Base-by-base conservation (phyloP, 352 stramenopile genomes). In the Phytopythium montanum region DNA sequence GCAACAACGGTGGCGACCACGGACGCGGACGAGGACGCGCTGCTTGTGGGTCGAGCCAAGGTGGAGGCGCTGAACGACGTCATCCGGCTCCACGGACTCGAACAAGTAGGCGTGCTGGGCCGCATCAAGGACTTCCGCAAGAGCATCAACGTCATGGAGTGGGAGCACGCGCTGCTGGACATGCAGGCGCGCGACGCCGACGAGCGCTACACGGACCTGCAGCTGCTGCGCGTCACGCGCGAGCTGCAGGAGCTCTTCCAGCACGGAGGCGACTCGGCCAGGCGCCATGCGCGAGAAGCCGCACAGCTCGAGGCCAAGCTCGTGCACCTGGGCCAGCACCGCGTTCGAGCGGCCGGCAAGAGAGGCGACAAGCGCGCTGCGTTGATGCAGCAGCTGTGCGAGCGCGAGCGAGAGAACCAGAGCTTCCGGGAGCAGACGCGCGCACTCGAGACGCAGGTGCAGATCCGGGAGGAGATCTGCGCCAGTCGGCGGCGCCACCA, bases 111-210 rank as follows among this genome's bases (percentile, higher is more conserved):
- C 13, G 75, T 96, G 19, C 69, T 98, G 16, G 73, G 72, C 42
- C 88, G 88, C 56, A 97, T 97, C 70, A 94, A 96, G 67, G 88
- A 98, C 57, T 98, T 98, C 52, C 84, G 90, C 38, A 97, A 97
- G 64, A 95, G 79, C 63, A 97, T 98, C 69, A 97, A 96, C 69
- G 83, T 95, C 58, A 96, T 97, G 86, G 81, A 98, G 64, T 98
- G 93, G 93, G 87, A 97, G 53, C 83, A 96, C 62, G 65, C 76
- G 10, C 80, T 92, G 54, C 66, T 97, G 28, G 70, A 89, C 21
- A 66, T 93, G 55, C 74, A 96, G 57, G 87, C 79, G 18, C 73
- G 77, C 13, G 88, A 98, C 71, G 87, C 93, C 68, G 86, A 97
- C 56, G 90, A 97, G 61, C 76, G 92, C 21, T 97, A 97, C 81